Base-by-base conservation (phyloP, 1,284 basidiomycete genomes). In the Meira miltonrushii region DNA sequence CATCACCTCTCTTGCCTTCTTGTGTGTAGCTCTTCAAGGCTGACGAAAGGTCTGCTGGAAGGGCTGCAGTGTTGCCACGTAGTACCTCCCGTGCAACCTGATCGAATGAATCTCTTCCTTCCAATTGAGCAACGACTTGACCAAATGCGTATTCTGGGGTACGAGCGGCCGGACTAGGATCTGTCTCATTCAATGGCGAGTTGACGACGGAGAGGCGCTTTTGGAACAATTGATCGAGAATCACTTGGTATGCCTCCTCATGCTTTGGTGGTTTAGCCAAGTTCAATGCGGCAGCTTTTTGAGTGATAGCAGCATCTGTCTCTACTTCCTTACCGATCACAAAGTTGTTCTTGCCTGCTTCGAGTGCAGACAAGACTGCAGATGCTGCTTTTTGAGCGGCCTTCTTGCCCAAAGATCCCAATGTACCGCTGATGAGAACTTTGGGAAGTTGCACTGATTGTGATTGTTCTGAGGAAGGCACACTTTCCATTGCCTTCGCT, bases 121-220 rank as follows among this genome's bases (percentile, higher is more conserved):
- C 68, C 19, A 91, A 79, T 74, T 92, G 85, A 4, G 88, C 89
- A 28, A 90, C 86, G 46, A 92, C 87, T 61, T 91, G 88, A 43
- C 94, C 93, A 39, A 97, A 85, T 0, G 94, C 93, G 77, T 88
- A 97, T 74, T 97, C 91, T 1, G 94, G 94, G 39, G 85, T 88
- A 15, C 90, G 93, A 12, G 91, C 89, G 3, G 78, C 65, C 2
- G 74, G 72, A 68, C 72, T 70, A 19, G 69, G 43, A 56, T 68
- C 64, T 8, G 58, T 54, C 17, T 67, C 65, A 49, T 68, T 63
- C 44, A 62, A 55, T 48, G 74, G 67, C 23, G 71, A 64, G 64
- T 98, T 98, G 75, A 87, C 83, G 59, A 98, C 83, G 62, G 91
- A 86, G 1, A 98, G 82, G 1, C 90, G 85, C n/a, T 88, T 85